Evolutionary conservation across 2,329 filamentous ascomycete genomes (phyloP).

Genomic region (Colletotrichum gloeosporioides): DNA sequence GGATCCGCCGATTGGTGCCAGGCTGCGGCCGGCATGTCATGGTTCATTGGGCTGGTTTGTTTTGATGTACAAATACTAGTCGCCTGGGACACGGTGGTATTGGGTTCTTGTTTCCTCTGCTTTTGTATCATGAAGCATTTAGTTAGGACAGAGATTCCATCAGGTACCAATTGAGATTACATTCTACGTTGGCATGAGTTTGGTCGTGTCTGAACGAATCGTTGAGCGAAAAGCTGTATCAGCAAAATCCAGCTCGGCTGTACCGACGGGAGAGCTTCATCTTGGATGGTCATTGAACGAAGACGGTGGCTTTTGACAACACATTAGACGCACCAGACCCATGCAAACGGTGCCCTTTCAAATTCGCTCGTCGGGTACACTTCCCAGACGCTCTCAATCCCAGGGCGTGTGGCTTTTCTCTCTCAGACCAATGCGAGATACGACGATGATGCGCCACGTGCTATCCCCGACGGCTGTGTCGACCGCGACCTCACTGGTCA

Average conservation of each 20-base stretch:
- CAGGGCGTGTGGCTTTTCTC: neutral
- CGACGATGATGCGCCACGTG: neutral
- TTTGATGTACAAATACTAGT: neutral
- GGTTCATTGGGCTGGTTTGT: neutral
- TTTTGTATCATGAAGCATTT: conserved; percentile 5
- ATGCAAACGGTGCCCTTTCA: neutral
- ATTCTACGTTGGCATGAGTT: neutral
- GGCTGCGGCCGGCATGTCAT: neutral
- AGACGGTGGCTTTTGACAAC: neutral
- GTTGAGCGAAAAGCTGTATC: neutral
- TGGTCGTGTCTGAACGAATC: neutral
- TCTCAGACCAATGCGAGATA: neutral
- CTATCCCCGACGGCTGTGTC: neutral
- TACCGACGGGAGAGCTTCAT: neutral
- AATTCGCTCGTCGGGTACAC: neutral
- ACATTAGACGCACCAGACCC: neutral
- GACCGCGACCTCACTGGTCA: neutral
- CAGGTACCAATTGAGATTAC: neutral
- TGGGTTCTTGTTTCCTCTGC: neutral
- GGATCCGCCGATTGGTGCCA: neutral
- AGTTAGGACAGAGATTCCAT: neutral
- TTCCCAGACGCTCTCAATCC: neutral
- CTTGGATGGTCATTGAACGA: neutral
- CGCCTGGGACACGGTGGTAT: neutral
- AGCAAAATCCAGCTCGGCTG: neutral